Conservation (phyloP, 345 rosid genomes). For the Rhodamnia argentea region DNA sequence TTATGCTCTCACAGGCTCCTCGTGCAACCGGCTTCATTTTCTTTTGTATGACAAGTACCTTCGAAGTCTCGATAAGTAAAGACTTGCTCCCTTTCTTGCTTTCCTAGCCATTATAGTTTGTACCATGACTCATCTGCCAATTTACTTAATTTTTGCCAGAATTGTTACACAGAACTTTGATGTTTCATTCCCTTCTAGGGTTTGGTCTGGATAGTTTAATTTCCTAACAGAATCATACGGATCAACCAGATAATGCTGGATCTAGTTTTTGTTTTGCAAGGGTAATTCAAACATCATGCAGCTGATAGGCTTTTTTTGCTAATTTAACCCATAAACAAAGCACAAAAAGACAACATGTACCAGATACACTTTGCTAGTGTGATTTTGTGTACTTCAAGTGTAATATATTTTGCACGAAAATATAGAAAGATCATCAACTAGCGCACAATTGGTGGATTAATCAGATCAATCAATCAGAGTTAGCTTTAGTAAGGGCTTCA, state of each 20-base stretch:
- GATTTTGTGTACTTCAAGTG: neutral
- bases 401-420: neutral
- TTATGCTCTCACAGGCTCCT: slow-evolving; percentile 65
- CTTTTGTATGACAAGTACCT: slow-evolving; percentile 87
- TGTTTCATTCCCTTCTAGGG: neutral
- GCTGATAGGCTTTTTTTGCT: neutral
- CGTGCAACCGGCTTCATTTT: slow-evolving; percentile 69
- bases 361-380: neutral
- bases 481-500: neutral
- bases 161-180: neutral
- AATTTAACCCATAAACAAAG: neutral
- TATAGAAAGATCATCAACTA: neutral
- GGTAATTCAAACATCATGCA: neutral
- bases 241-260: neutral
- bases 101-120: neutral
- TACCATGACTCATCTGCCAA: neutral
- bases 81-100: slow-evolving; percentile 3
- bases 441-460: neutral
- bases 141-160: neutral
- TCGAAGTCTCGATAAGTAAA: slow-evolving; percentile 83
- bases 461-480: neutral
- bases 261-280: neutral
- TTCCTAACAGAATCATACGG: neutral
- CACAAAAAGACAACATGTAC: neutral
- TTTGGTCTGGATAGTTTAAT: neutral